Evolutionary conservation across 257 asterid species (phyloP), one percentile per base, ranked within the genome.

Genomic region (Solanum piurae): DNA sequence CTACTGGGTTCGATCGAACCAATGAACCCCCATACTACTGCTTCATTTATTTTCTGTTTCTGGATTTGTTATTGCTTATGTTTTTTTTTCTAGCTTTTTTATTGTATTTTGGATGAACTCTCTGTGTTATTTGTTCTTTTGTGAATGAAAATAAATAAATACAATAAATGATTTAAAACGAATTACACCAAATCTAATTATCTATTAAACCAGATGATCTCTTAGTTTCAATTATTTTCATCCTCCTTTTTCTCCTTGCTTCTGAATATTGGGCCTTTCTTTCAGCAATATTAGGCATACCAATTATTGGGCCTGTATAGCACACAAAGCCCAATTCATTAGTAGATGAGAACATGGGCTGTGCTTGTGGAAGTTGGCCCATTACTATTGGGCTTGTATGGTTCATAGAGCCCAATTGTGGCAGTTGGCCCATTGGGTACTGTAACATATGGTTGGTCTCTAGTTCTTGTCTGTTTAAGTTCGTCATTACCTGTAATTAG

Each of bases 221-320:
- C n/a, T 52, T 52, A 52, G 62, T 52, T 52, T 52, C 62, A 52
- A 52, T 18, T 91, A 92, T 3, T 87, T 89, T 92, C 66, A 91
- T 91, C 89, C 3, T 91, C 85, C 98, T 92, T 12, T 86, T 71
- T 94, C 92, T 93, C 90, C 98, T 87, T 1, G 96, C 95, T 68
- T 91, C 95, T 20, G 95, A 94, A 82, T 16, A 89, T 86, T 72
- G 88, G 87, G 94, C 89, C 86, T 91, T 91, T 64, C 79, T 86
- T 52, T 90, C 90, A n/a, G 86, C 91, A 12, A 58, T 5, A 89
- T 90, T 90, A 44, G 93, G 93, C 40, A 92, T 85, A 76, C 86
- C 86, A 75, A n/a, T 9, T 87, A n/a, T 9, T 87, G 91, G 91
- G 89, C 93, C 94, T 9, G 69, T 52, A 3, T 42, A 86, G 36